Base-by-base conservation (phyloP, 805 yeast species). In the Ogataea haglerorum region DNA sequence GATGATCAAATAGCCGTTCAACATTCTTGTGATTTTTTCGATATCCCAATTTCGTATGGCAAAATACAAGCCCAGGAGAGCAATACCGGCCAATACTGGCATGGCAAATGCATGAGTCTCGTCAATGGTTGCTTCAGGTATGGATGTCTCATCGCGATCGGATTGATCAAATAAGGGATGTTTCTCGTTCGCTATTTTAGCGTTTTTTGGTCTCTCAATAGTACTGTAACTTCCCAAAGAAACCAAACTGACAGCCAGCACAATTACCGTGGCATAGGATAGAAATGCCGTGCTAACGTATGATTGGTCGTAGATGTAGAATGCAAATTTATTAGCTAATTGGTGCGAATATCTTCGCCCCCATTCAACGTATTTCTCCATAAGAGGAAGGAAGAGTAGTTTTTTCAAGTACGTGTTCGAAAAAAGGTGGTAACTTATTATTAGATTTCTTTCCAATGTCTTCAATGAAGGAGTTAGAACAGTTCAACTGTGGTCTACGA, bases 401-500 rank as follows among this genome's bases (percentile, higher is more conserved):
- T 28, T 18, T 30, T 38, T 38, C 13, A 32, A n/a, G 43, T 39
- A 39, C 38, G 38, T 39, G 38, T 34, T 23, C 43, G 38, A 32
- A 34, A 39, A 39, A 18, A 24, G 10, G 18, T 8, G 14, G 10
- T n/a, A 16, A 19, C 13, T 15, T 28, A 27, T 15, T 16, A 13
- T 16, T 29, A 16, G 3, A 17, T 15, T 38, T 32, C 38, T 23
- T 23, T 24, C 34, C 19, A 23, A 22, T 23, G 35, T 31, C 42
- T 31, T 31, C 42, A 37, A 47, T 52, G 51, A 47, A 48, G 35
- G 51, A 45, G 40, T 34, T 51, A 29, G 47, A 54, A 38, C 38
- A 40, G 18, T 58, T 56, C 28, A 72, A 65, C 40, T 70, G 67
- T 47, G 85, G 86, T 29, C 72, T 72, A 38, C 60, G 67, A 50